phyloP scores from a whole-genome alignment of 257 asterid species.

The Mitragyna speciosa region DNA sequence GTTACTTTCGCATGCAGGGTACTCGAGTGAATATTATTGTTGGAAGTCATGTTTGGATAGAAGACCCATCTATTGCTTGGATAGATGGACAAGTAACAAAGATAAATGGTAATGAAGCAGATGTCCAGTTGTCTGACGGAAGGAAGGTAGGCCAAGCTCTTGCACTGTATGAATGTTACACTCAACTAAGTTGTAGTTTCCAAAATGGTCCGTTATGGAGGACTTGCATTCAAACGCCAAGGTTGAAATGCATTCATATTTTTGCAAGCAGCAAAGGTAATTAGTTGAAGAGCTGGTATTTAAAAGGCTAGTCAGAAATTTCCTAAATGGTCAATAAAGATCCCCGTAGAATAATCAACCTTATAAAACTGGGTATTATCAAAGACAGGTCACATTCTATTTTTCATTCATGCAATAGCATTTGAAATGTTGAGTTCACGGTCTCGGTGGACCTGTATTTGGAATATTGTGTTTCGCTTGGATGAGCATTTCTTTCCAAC shows the following conservation, averaged over 20 bases:
- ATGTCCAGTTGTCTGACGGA: slow-evolving; percentile 60
- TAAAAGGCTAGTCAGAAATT: background rate
- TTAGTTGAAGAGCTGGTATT: slow-evolving; percentile 1
- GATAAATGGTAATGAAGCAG: slow-evolving; percentile 71
- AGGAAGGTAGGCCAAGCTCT: slow-evolving; percentile 51
- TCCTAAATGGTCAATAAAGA: background rate
- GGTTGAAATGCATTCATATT: background rate
- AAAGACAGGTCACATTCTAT: background rate
- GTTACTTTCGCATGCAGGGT: slow-evolving; percentile 60
- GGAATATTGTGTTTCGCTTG: background rate
- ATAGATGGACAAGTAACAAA: slow-evolving; percentile 70
- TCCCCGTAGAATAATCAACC: background rate
- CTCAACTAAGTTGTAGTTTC: background rate
- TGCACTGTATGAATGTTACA: background rate
- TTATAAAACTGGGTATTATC: background rate
- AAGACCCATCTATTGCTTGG: slow-evolving; percentile 79
- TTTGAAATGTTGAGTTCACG: background rate
- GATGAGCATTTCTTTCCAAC: background rate
- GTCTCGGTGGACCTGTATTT: background rate
- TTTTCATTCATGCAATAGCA: background rate
- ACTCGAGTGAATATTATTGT: slow-evolving; percentile 75
- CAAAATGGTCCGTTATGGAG: slow-evolving; percentile 6
- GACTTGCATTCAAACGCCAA: background rate
- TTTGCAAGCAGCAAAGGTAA: background rate
- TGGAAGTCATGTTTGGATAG: slow-evolving; percentile 94